Percentiles rank a stretch among this genome's conserved stretches.
Evolutionary conservation across 768 basidiomycete species (phyloP).

Genomic region (Coprinellus micaceus): DNA sequence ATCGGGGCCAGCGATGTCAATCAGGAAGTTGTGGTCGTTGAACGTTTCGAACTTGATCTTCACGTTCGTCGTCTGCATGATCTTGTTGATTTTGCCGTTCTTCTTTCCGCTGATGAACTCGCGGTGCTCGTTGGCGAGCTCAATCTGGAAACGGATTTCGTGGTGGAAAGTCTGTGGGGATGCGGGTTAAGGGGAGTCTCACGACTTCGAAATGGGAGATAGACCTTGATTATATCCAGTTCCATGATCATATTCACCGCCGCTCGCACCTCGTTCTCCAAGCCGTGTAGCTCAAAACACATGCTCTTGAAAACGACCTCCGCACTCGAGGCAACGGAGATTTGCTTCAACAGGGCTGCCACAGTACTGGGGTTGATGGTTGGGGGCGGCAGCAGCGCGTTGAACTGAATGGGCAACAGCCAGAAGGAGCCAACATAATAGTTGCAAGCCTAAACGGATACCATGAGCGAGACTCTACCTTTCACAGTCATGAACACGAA

Average conservation of each 20-base stretch:
- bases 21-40: constrained; percentile 93
- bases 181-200: neutral
- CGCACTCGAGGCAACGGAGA: constrained; percentile 82
- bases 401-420: constrained; percentile 92
- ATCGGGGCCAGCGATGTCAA: constrained; percentile 86
- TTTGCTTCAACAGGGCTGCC: constrained; percentile 79
- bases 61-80: constrained; percentile 95
- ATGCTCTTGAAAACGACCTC: constrained; percentile 96
- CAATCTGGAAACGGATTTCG: constrained; percentile 97
- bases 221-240: constrained; percentile 85
- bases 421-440: constrained; percentile 97
- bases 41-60: constrained; percentile 99
- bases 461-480: neutral
- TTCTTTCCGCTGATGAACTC: constrained; percentile 99
- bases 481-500: constrained; percentile 39
- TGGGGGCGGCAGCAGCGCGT: constrained; percentile 80
- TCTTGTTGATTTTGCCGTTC: constrained; percentile 99
- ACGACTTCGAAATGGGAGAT: constrained; percentile 13
- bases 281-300: constrained; percentile 95
- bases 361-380: constrained; percentile 81
- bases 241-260: constrained; percentile 87
- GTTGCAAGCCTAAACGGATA: constrained; percentile 72
- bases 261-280: constrained; percentile 85
- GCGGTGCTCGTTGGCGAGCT: constrained; percentile 94
- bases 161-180: constrained; percentile 78